Conservation (phyloP, 2,329 filamentous ascomycete genomes). For the Hortaea sp. region DNA sequence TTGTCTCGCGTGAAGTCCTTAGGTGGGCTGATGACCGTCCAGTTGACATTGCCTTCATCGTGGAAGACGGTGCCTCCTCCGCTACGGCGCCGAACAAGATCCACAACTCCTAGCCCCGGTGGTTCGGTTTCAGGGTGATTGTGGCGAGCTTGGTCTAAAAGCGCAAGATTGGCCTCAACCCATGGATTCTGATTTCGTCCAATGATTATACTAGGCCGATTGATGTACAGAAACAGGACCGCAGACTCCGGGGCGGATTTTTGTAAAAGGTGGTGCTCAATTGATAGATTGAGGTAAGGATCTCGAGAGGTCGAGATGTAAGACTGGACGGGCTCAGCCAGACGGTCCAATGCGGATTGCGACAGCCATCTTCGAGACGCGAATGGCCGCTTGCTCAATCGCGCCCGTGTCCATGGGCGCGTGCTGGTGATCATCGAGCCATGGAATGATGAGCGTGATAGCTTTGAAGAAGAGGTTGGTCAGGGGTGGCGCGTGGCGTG, state of each 20-base stretch:
- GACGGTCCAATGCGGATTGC: slow-evolving; percentile 10
- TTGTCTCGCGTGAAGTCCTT: slow-evolving; percentile 68
- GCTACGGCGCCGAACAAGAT: slow-evolving; percentile 71
- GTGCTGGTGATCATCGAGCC: slow-evolving; percentile 20
- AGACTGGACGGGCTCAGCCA: slow-evolving; percentile 29
- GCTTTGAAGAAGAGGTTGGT: too few species aligned
- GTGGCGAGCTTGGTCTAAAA: slow-evolving; percentile 40
- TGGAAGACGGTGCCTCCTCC: slow-evolving; percentile 94
- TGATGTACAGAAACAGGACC: slow-evolving; percentile 79
- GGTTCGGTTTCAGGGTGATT: slow-evolving; percentile 23
- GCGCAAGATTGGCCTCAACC: slow-evolving; percentile 71
- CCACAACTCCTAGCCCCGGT: slow-evolving; percentile 33
- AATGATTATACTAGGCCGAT: slow-evolving; percentile 78
- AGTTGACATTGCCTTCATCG: slow-evolving; percentile 88
- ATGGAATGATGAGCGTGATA: slow-evolving; percentile 4
- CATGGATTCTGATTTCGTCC: slow-evolving; percentile 97
- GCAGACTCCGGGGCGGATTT: slow-evolving; percentile 61
- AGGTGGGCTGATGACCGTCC: slow-evolving; percentile 78
- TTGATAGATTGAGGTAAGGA: slow-evolving; percentile 83
- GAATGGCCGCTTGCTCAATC: slow-evolving; percentile 4
- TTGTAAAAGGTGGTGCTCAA: slow-evolving; percentile 83
- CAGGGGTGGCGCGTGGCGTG: too few species aligned
- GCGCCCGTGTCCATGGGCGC: slow-evolving; percentile 14
- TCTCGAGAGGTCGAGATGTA: slow-evolving; percentile 48
- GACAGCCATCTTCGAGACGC: slow-evolving; percentile 15